Evolutionary conservation across 139 green algal species (phyloP), one percentile per base, ranked within the genome.

Genomic region (Chlamydomonas schloesseri): DNA sequence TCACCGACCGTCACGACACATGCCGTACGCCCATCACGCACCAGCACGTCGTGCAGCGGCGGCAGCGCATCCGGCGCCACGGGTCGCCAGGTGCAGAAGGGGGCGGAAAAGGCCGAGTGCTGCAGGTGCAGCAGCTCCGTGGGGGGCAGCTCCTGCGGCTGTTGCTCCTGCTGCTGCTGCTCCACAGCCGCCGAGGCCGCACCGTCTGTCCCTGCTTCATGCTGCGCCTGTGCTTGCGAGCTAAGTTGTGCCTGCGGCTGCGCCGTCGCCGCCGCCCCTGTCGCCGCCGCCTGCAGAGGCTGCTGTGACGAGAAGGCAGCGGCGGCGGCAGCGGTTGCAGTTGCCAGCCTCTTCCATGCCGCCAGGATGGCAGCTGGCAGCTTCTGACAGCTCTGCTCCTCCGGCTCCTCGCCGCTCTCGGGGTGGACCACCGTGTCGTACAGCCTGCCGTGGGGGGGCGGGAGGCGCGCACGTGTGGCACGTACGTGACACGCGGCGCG

Each of bases 391-490:
- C 64, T 47, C 29, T 65, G 24, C 78, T 84, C 78, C 64, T 84
- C 78, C 18, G 78, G 78, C 64, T 84, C 78, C 15, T 84, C 78
- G 13, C 36, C 42, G 28, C 6, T 34, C 3, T 50, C 64, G 6
- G 78, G 64, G 33, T 73, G 78, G 28, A 84, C 78, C 46, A 84
- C 46, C 24, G 78, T 84, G 31, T 84, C 78, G 78, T 84, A 84
- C 29, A 84, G 62, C 78, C 42, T 50, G 42, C 6, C 5, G 5
- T 5, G 42, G 42, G 42, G 42, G n/a, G n/a, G n/a, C n/a, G n/a
- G n/a, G n/a, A n/a, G n/a, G n/a, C n/a, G n/a, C n/a, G n/a, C n/a
- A n/a, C n/a, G n/a, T n/a, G n/a, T n/a, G n/a, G n/a, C n/a, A n/a
- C n/a, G n/a, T n/a, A n/a, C n/a, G n/a, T n/a, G n/a, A n/a, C n/a